Evolutionary conservation across 331 rosid species (phyloP), one percentile per base, ranked within the genome.

Genomic region (Rosa hybrid): DNA sequence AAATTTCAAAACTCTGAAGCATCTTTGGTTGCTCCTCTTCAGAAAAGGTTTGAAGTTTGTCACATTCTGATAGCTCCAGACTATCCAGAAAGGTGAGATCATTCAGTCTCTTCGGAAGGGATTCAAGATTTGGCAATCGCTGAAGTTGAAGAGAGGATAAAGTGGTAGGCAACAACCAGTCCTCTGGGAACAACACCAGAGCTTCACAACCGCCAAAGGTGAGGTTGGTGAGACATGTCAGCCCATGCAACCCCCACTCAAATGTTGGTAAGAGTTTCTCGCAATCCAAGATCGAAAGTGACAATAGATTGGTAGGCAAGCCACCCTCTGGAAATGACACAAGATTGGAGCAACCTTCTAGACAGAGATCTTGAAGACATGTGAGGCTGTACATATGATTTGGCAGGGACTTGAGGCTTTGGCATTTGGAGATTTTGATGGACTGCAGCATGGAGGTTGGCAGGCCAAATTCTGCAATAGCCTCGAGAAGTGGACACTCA

Each of bases 221-320:
- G 1, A 84, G 81, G 44, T 57, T 54, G 38, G 75, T 18, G 41
- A 85, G 83, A 71, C 75, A 27, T 62, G 81, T 41, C 27, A 85
- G 81, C 56, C 83, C 63, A 72, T 85, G 88, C 68, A 85, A 63
- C n/a, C 85, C 81, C 88, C 85, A 85, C 27, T 70, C 75, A 11
- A 57, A 78, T 49, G 83, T 78, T 8, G 85, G 87, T 72, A 23
- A 39, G 30, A 85, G 83, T 41, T 75, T 75, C 68, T 63, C 76
- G 10, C 81, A 85, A 34, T 81, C 79, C 68, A 75, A 30, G 34
- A 81, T 46, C 1, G 78, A 74, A 54, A 85, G 81, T 0, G 81
- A 74, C 12, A n/a, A 4, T 27, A 85, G 83, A 54, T 78, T 85
- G 25, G 67, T 56, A 0, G 88, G 88, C 53, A 85, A 62, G 7